Evolutionary conservation across 2,329 filamentous ascomycete species (phyloP).

Genomic region (Ceratocystis destructans): DNA sequence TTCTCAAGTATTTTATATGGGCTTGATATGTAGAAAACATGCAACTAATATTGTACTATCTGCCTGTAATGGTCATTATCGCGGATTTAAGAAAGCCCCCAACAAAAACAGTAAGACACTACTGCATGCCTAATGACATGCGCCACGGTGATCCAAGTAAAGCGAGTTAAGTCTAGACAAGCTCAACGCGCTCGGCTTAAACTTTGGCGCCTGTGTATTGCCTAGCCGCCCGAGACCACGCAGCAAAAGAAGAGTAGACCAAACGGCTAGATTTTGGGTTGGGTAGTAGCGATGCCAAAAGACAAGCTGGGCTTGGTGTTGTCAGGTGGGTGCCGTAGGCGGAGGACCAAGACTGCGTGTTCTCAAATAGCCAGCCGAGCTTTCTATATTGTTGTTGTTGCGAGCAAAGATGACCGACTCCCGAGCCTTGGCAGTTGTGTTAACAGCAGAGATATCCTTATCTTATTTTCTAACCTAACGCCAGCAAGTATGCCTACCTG

Average conservation of each 20-base stretch:
- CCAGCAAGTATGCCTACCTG: background rate
- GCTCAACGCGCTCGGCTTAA: background rate
- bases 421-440: conserved; percentile 30
- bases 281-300: background rate
- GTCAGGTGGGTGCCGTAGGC: background rate
- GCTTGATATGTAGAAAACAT: background rate
- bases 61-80: background rate
- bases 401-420: conserved; percentile 47
- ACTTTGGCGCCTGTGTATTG: background rate
- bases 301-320: background rate
- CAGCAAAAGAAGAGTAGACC: background rate
- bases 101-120: background rate
- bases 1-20: background rate
- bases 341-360: conserved; percentile 28
- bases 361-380: conserved; percentile 78
- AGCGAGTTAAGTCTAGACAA: background rate
- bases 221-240: background rate
- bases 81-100: background rate
- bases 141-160: background rate
- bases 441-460: background rate
- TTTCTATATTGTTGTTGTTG: conserved; percentile 68
- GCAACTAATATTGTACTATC: background rate
- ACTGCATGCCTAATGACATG: background rate
- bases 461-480: background rate
- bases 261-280: background rate